Percentiles rank a stretch among this genome's conserved stretches.
Evolutionary conservation across 1,284 basidiomycete genomes (phyloP).

Genomic region (Vanrija pseudolonga): DNA sequence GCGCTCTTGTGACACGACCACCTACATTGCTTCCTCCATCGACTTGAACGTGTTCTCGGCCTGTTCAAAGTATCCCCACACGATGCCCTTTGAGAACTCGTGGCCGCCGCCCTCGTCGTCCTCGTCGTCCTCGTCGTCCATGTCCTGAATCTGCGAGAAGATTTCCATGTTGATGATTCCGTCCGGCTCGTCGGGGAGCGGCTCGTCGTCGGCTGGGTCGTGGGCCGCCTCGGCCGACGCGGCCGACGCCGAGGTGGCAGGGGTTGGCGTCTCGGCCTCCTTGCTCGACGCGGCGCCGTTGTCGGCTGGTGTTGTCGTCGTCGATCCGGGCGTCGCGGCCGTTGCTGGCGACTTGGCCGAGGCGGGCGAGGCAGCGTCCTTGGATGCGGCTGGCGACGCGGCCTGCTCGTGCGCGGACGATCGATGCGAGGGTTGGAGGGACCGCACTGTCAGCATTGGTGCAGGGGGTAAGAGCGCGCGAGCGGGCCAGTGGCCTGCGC

Average conservation of each 20-base stretch:
- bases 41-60: conserved; percentile 67
- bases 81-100: conserved; percentile 75
- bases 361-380: background rate
- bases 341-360: background rate
- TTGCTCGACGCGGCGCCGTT: background rate
- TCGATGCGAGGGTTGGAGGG: no score
- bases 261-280: background rate
- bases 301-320: background rate
- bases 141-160: conserved; percentile 80
- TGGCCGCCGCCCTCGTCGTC: conserved; percentile 48
- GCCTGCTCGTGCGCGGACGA: no score
- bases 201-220: conserved; percentile 1
- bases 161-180: conserved; percentile 69
- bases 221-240: background rate
- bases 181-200: conserved; percentile 21
- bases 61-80: conserved; percentile 74
- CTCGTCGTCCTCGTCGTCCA: conserved; percentile 71
- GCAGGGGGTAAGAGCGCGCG: no score
- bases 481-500: no score
- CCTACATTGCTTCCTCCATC: conserved; percentile 77
- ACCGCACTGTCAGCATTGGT: no score
- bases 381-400: no score
- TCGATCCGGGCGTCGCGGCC: background rate
- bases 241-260: background rate
- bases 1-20: conserved; percentile 18